phyloP scores from a whole-genome alignment of 129 eudicot genomes.

The Kitagawia praeruptora region DNA sequence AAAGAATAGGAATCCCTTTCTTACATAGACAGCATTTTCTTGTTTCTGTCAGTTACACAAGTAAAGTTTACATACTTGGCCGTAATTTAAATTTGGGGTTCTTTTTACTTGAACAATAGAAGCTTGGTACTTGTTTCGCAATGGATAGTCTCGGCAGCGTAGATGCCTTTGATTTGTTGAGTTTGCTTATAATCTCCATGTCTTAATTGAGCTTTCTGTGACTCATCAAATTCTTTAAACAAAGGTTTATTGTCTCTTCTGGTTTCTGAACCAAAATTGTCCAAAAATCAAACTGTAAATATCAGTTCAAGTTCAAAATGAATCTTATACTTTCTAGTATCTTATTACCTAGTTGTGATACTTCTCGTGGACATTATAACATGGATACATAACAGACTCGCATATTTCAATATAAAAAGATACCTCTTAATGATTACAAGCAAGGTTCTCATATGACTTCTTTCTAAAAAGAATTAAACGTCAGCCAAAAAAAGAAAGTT shows the following conservation, averaged over 20 bases:
- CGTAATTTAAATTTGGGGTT: too few relatives aligned
- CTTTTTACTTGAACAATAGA: too few relatives aligned
- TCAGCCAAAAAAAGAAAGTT: background rate
- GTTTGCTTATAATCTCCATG: background rate
- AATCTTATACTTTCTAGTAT: too few relatives aligned
- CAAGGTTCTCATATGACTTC: background rate
- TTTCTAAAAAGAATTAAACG: background rate
- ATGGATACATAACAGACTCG: background rate
- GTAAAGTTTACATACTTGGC: too few relatives aligned
- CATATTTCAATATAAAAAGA: background rate
- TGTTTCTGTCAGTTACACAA: too few relatives aligned
- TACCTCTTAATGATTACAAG: background rate
- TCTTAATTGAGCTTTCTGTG: background rate
- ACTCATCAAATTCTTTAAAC: background rate
- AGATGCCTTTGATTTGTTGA: too few relatives aligned
- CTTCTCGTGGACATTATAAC: background rate
- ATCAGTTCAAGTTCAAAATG: background rate
- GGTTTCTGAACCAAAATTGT: background rate
- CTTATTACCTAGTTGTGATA: too few relatives aligned
- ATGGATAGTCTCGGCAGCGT: too few relatives aligned
- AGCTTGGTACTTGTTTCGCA: background rate
- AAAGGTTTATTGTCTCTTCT: too few relatives aligned
- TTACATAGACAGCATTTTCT: too few relatives aligned
- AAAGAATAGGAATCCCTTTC: background rate
- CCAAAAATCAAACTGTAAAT: background rate